Evolutionary conservation across 306 rosid species (phyloP).

Genomic region (Quercus berberidifolia): DNA sequence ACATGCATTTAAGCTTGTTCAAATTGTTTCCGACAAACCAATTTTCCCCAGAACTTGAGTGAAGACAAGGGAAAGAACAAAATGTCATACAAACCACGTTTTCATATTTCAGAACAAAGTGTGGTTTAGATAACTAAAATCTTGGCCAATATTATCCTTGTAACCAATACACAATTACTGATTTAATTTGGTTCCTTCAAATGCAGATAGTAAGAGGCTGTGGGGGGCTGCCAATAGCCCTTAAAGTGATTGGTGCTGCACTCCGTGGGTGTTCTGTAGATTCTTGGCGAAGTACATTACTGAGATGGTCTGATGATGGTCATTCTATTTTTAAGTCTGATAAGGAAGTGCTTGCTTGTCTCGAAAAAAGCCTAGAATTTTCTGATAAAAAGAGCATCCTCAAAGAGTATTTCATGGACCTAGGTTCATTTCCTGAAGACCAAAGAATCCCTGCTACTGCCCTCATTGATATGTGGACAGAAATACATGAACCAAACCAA

Average conservation of each 20-base stretch:
- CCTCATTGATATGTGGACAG: constrained; percentile 32
- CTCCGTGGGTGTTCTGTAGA: background rate
- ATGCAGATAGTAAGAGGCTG: constrained; percentile 30
- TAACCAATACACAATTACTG: background rate
- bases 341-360: constrained; percentile 6
- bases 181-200: background rate
- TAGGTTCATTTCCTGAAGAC: constrained; percentile 37
- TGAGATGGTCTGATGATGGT: constrained; percentile 8
- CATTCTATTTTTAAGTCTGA: constrained; percentile 18
- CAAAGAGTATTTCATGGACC: constrained; percentile 38
- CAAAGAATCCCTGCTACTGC: constrained; percentile 29
- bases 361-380: constrained; percentile 28
- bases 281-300: constrained; percentile 9
- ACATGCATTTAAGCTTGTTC: too few species aligned
- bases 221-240: constrained; percentile 28
- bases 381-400: background rate
- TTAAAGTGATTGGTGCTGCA: constrained; percentile 22
- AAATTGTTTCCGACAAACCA: too few species aligned
- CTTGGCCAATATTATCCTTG: background rate
- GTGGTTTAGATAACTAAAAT: background rate
- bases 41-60: too few species aligned
- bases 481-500: constrained; percentile 14
- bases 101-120: too few species aligned
- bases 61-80: too few species aligned
- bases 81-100: too few species aligned